phyloP scores from a whole-genome alignment of 345 rosid genomes.

The Linum usitatissimum region DNA sequence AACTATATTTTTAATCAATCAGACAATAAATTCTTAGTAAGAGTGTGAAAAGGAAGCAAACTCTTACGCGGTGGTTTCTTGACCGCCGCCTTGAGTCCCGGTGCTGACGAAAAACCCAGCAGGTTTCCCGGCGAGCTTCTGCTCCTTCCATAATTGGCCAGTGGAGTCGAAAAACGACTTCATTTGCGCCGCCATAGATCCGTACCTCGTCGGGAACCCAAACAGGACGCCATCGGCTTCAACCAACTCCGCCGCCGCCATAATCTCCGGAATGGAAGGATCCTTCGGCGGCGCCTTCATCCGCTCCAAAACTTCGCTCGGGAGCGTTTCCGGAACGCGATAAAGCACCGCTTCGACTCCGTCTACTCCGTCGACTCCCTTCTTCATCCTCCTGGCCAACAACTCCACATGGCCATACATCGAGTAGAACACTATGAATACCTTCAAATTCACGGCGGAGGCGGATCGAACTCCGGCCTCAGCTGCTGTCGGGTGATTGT shows the following conservation, averaged over 20 bases:
- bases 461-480: not conserved
- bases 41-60: not conserved
- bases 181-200: slow-evolving; percentile 79
- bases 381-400: slow-evolving; percentile 59
- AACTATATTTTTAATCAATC: not conserved
- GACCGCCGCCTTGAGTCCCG: slow-evolving; percentile 50
- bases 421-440: slow-evolving; percentile 51
- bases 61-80: slow-evolving; percentile 25
- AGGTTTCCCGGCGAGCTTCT: slow-evolving; percentile 22
- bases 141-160: slow-evolving; percentile 47
- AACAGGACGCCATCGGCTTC: slow-evolving; percentile 54
- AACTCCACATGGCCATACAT: slow-evolving; percentile 74
- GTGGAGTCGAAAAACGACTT: slow-evolving; percentile 69
- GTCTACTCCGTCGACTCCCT: slow-evolving; percentile 44
- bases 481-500: not conserved
- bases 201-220: slow-evolving; percentile 76
- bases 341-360: slow-evolving; percentile 49
- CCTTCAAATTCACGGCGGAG: slow-evolving; percentile 17
- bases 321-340: slow-evolving; percentile 55
- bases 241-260: slow-evolving; percentile 39
- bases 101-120: slow-evolving; percentile 49
- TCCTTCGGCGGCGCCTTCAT: slow-evolving; percentile 52
- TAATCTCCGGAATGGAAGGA: slow-evolving; percentile 36
- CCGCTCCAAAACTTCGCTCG: slow-evolving; percentile 36
- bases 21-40: not conserved